These are phyloP conservation scores for Aspergillus niger DNA, from an alignment of 2,329 filamentous ascomycete genomes.

Conservation along the genomic window DNA sequence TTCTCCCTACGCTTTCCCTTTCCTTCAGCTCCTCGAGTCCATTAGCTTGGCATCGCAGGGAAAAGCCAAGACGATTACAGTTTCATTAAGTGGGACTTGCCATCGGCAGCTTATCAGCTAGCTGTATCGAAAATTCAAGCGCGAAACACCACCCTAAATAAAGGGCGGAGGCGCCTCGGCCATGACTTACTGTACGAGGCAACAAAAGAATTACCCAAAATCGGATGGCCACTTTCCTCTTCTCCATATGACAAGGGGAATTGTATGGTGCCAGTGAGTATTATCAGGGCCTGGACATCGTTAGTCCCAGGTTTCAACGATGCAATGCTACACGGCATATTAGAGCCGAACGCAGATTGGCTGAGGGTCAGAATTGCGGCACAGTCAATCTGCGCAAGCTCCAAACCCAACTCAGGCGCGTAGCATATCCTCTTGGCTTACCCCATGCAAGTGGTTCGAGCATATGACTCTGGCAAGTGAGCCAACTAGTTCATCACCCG, in stretches of 20 bases:
- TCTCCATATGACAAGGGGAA: background rate
- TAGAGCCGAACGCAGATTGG: background rate
- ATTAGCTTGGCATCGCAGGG: constrained; percentile 7
- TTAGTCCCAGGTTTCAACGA: background rate
- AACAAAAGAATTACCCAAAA: background rate
- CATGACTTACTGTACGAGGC: background rate
- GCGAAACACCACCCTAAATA: background rate
- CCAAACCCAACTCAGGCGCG: constrained; percentile 10
- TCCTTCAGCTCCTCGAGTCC: background rate
- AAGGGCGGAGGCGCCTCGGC: background rate
- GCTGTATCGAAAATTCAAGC: background rate
- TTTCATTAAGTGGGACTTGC: background rate
- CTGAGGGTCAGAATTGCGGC: constrained; percentile 18
- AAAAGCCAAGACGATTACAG: constrained; percentile 13
- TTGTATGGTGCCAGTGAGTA: background rate
- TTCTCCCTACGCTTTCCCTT: background rate
- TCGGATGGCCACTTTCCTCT: constrained; percentile 1
- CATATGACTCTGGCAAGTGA: background rate
- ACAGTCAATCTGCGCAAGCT: constrained; percentile 26
- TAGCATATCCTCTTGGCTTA: background rate
- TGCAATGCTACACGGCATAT: background rate
- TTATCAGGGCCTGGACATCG: background rate
- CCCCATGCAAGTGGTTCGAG: background rate
- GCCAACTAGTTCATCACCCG: background rate
- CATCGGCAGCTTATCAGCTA: background rate